Base-by-base conservation (phyloP, 768 basidiomycete genomes). In the Psilocybe tampanensis region DNA sequence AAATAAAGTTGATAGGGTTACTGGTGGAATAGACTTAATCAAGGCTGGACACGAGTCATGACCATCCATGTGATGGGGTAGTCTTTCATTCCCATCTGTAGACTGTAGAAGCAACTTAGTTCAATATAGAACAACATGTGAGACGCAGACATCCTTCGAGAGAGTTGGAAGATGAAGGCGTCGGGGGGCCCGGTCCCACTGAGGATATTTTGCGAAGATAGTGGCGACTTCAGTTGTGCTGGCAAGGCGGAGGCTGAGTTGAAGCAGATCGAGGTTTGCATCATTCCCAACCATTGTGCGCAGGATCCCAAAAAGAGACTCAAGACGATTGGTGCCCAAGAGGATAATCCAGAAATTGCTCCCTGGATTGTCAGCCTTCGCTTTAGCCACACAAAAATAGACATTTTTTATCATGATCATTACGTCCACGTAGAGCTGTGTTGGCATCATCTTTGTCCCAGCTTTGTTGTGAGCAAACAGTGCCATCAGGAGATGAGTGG, bases 171-270 rank as follows among this genome's bases (percentile, higher is more conserved):
- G 60, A 49, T 68, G 66, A 2, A 79, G 66, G 0, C 70, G 67
- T 2, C 68, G 68, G n/a, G 74, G 73, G 3, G 64, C 44, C 1
- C 66, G 61, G 49, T 77, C 77, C 75, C 76, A 79, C 2, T 77
- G 59, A 1, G 76, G 75, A 55, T 73, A 62, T 47, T 66, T 55
- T 0, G 66, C 72, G 9, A 77, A 68, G n/a, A 79, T 77, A 17
- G 59, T 69, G 0, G 67, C 52, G 1, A 73, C 67, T 41, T 77
- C 70, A 0, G 67, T 69, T 0, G 73, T 68, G 8, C 70, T 70
- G 18, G 70, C 60, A 7, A 73, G 52, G 1, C 73, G 65, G 6
- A 9, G 36, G 2, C 51, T 64, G 4, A 76, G 64, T 49, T 75
- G 71, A 0, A 63, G 53, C 33, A 70, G 49, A 51, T 70, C 56